These are phyloP conservation scores for Cyphellophora attinorum DNA, from an alignment of 2,329 filamentous ascomycete species.

Conservation along the genomic window DNA sequence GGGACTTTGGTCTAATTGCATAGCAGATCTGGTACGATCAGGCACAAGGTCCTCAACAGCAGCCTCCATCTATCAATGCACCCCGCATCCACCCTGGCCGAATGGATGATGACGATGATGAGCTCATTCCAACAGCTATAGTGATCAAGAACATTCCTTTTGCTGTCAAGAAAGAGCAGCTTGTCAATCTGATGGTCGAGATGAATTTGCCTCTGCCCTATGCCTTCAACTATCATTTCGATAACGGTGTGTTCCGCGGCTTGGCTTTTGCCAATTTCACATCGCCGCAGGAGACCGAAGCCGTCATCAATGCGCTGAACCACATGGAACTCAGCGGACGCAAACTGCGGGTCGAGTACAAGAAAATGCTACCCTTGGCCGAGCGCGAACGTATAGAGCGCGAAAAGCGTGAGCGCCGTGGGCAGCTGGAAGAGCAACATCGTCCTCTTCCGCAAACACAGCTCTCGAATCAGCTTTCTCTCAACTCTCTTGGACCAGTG, in stretches of 20 bases:
- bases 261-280: slow-evolving; percentile 98
- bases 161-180: slow-evolving; percentile 91
- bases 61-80: slow-evolving; percentile 36
- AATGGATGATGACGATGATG: slow-evolving; percentile 49
- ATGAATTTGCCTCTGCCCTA: slow-evolving; percentile 90
- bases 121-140: slow-evolving; percentile 94
- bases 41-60: slow-evolving; percentile 23
- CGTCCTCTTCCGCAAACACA: slow-evolving; percentile 56
- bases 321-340: slow-evolving; percentile 90
- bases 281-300: slow-evolving; percentile 82
- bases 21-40: slow-evolving; percentile 55
- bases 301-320: slow-evolving; percentile 89
- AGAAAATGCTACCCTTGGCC: slow-evolving; percentile 95
- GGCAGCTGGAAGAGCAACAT: slow-evolving; percentile 95
- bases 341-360: slow-evolving; percentile 94
- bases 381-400: slow-evolving; percentile 93
- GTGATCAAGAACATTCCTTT: slow-evolving; percentile 99
- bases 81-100: slow-evolving; percentile 30
- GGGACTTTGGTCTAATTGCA: too few relatives aligned
- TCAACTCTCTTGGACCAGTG: slow-evolving; percentile 69
- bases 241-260: slow-evolving; percentile 92
- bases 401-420: slow-evolving; percentile 90
- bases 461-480: slow-evolving; percentile 75
- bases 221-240: slow-evolving; percentile 99
- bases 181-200: slow-evolving; percentile 88